Base-by-base conservation (phyloP, 768 basidiomycete genomes). In the Trametes sanguinea region DNA sequence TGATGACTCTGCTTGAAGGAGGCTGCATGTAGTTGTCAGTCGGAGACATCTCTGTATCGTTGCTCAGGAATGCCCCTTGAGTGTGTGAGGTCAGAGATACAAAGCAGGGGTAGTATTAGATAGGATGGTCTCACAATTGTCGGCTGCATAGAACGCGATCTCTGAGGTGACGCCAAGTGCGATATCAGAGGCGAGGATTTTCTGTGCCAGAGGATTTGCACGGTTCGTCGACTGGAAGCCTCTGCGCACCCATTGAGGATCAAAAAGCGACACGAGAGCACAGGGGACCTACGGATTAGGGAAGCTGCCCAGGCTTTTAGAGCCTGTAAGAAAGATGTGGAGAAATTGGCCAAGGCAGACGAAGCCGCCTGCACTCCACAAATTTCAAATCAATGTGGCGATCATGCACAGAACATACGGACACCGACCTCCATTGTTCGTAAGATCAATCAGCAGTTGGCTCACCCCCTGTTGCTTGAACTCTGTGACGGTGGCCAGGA, bases 281-380 rank as follows among this genome's bases (percentile, higher is more conserved):
- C 11, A 51, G 14, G 35, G 14, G 6, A 76, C 83, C 50, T 64
- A 86, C 84, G 83, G 78, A 62, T 81, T 81, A 2, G 80, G 82
- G 40, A 83, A 63, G 47, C 44, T 45, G 17, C 57, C 57, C 16
- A 63, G 47, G 48, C 62, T 73, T 27, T 76, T 71, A 0, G 76
- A 74, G 7, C 84, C 86, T 6, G 80, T 77, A 27, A 89, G 77
- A 67, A 77, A 85, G 53, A 79, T 78, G 64, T 85, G 83, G 46
- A 89, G 73, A 76, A 85, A 87, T 42, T 82, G 77, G 3, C 85
- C 85, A 8, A 87, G 77, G 68, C 86, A 87, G 7, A 87, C 77
- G 57, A 80, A 85, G 29, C 86, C 86, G 58, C 85, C 85, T 85
- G 59, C 0, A 29, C 48, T n/a, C 42, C 14, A 9, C 9, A 10